Evolutionary conservation across 1,284 basidiomycete genomes (phyloP).

Genomic region (Papiliotrema fonsecae): DNA sequence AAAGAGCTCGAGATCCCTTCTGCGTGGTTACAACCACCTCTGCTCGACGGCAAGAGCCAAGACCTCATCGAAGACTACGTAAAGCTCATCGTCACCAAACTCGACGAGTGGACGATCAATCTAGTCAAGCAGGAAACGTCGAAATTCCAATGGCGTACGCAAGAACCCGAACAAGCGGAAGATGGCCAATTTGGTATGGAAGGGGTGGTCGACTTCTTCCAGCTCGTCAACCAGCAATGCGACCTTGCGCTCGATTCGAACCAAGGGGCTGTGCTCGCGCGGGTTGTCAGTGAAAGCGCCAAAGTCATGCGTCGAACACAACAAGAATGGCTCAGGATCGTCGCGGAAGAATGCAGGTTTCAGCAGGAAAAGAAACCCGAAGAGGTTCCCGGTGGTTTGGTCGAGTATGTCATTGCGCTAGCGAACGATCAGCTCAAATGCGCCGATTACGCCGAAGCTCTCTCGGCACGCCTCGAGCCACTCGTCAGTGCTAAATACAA

Average conservation of each 20-base stretch:
- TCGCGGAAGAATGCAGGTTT: slow-evolving; percentile 83
- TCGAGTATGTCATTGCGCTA: slow-evolving; percentile 95
- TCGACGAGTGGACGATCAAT: slow-evolving; percentile 95
- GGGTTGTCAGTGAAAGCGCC: slow-evolving; percentile 82
- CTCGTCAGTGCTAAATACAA: slow-evolving; percentile 92
- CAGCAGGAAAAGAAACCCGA: slow-evolving; percentile 78
- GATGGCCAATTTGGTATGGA: slow-evolving; percentile 90
- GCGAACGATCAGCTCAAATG: slow-evolving; percentile 98
- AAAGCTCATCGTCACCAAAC: slow-evolving; percentile 84
- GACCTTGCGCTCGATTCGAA: slow-evolving; percentile 94
- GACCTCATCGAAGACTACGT: slow-evolving; percentile 93
- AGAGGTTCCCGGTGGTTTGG: slow-evolving; percentile 78
- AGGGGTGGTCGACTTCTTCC: slow-evolving; percentile 91
- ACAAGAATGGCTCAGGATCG: slow-evolving; percentile 75
- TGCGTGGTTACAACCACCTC: slow-evolving; percentile 77
- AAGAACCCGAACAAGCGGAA: slow-evolving; percentile 80
- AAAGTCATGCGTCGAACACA: slow-evolving; percentile 89
- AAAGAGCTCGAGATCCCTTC: slow-evolving; percentile 80
- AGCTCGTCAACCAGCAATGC: slow-evolving; percentile 97
- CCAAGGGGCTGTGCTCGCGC: slow-evolving; percentile 86
- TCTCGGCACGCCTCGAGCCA: slow-evolving; percentile 79
- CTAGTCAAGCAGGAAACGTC: slow-evolving; percentile 86
- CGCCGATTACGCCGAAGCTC: slow-evolving; percentile 85
- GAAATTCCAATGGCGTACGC: slow-evolving; percentile 75
- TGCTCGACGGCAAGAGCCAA: slow-evolving; percentile 91